phyloP scores from a whole-genome alignment of 805 yeast species.

The Lipomyces sp. region DNA sequence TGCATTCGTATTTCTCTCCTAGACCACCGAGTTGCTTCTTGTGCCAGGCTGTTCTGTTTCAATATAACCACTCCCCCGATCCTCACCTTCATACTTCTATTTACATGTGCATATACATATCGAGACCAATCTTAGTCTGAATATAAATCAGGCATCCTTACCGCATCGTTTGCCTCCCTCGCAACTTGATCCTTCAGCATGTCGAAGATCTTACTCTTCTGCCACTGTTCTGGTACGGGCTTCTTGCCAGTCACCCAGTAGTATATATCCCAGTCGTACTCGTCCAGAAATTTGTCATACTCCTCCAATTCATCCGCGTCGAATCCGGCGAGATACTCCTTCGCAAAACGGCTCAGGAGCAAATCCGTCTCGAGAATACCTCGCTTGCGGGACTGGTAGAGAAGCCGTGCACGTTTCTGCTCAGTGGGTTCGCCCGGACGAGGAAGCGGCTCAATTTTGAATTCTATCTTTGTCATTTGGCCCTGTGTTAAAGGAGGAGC shows the following conservation, averaged over 20 bases:
- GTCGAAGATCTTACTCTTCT: constrained; percentile 58
- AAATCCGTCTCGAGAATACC: constrained; percentile 94
- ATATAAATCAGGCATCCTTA: constrained; percentile 80
- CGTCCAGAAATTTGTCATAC: constrained; percentile 69
- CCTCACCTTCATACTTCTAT: neutral
- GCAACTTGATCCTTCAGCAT: constrained; percentile 69
- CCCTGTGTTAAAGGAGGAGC: too few species aligned
- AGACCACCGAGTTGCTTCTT: too few species aligned
- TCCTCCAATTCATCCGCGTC: constrained; percentile 69
- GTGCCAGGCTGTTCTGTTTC: too few species aligned
- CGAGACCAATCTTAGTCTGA: neutral
- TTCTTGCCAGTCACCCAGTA: constrained; percentile 89
- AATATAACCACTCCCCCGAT: too few species aligned
- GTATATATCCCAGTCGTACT: constrained; percentile 98
- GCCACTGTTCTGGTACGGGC: constrained; percentile 83
- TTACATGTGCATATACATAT: neutral
- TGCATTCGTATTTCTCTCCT: too few species aligned
- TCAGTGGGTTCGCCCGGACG: constrained; percentile 71
- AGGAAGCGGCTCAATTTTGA: constrained; percentile 74
- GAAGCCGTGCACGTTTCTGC: constrained; percentile 76
- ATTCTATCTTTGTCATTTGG: constrained; percentile 42
- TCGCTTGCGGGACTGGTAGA: constrained; percentile 89
- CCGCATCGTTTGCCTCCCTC: constrained; percentile 61
- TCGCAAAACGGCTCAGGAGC: constrained; percentile 79
- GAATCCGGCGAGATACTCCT: constrained; percentile 60